Evolutionary conservation across 2,329 filamentous ascomycete species (phyloP).

Genomic region (Paramyrothecium sp.): DNA sequence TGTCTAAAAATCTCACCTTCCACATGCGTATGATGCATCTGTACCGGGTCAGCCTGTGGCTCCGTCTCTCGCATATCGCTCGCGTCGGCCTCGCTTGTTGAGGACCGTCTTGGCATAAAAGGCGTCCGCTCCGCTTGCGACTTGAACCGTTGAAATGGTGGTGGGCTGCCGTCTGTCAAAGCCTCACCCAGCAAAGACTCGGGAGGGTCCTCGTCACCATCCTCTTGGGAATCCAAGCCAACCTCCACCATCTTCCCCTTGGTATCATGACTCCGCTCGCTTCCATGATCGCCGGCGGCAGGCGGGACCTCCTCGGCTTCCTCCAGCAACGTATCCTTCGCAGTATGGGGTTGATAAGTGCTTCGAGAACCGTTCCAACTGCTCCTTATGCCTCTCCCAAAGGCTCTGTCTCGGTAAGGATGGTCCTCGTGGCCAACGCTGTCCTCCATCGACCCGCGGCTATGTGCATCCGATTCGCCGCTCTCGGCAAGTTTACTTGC

Average conservation of each 20-base stretch:
- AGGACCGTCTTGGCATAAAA: slow-evolving; percentile 38
- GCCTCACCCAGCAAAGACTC: slow-evolving; percentile 58
- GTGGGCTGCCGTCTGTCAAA: slow-evolving; percentile 51
- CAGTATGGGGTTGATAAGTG: slow-evolving; percentile 22
- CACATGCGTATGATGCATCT: slow-evolving; percentile 50
- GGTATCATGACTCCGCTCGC: slow-evolving; percentile 25
- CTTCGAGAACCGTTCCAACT: slow-evolving; percentile 61
- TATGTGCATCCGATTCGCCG: slow-evolving; percentile 67
- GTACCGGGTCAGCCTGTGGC: slow-evolving; percentile 28
- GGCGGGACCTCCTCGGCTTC: slow-evolving; percentile 40
- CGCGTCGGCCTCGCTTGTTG: slow-evolving; percentile 47
- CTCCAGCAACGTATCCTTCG: slow-evolving; percentile 34
- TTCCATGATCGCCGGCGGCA: slow-evolving; percentile 27
- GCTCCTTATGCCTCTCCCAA: slow-evolving; percentile 56
- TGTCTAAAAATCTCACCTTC: slow-evolving; percentile 73
- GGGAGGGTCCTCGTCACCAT: slow-evolving; percentile 56
- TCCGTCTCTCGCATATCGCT: slow-evolving; percentile 36
- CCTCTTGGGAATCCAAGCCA: slow-evolving; percentile 69
- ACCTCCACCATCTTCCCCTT: slow-evolving; percentile 82
- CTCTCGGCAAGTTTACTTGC: slow-evolving; percentile 82
- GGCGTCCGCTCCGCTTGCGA: slow-evolving; percentile 34
- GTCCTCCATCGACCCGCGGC: slow-evolving; percentile 33
- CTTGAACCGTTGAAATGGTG: slow-evolving; percentile 62
- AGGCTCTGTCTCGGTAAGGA: slow-evolving; percentile 45
- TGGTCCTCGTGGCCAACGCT: slow-evolving; percentile 24